Percentiles rank a stretch among this genome's conserved stretches.
Conservation (phyloP, 108 stramenopile genomes). For the Licmophora abbreviata region DNA sequence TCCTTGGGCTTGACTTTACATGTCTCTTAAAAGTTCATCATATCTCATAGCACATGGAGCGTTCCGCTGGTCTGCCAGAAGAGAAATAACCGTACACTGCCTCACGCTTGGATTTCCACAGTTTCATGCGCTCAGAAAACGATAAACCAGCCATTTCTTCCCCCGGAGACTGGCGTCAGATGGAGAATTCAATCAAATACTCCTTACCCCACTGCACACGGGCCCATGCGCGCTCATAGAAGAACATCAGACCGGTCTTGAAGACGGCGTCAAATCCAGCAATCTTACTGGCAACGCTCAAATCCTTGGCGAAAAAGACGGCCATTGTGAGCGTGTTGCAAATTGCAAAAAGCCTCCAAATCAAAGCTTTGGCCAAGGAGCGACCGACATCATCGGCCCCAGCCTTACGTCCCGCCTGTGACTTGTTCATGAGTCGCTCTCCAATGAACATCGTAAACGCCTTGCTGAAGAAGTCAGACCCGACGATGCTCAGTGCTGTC, state of each 20-base stretch:
- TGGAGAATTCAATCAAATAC: slow-evolving; percentile 57
- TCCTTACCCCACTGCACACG: slow-evolving; percentile 89
- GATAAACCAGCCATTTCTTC: no score
- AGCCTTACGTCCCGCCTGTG: slow-evolving; percentile 60
- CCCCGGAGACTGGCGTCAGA: no score
- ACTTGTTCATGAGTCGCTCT: slow-evolving; percentile 92
- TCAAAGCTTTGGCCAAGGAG: slow-evolving; percentile 83
- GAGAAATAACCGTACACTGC: no score
- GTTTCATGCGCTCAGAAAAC: no score
- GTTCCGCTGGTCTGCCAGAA: no score
- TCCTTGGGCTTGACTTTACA: no score
- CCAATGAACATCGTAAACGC: slow-evolving; percentile 93
- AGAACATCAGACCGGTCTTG: slow-evolving; percentile 91
- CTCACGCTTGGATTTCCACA: no score
- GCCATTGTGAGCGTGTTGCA: slow-evolving; percentile 87
- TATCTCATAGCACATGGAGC: no score
- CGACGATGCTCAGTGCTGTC: slow-evolving; percentile 86
- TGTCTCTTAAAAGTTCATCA: no score
- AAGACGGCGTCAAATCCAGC: slow-evolving; percentile 88
- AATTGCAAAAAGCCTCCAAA: slow-evolving; percentile 93
- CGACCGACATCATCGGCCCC: slow-evolving; percentile 75
- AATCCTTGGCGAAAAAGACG: slow-evolving; percentile 73
- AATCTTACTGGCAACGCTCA: slow-evolving; percentile 82
- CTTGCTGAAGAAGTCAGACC: slow-evolving; percentile 92
- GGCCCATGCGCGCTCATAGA: slow-evolving; percentile 87